These are phyloP conservation scores for Pachysandra terminalis DNA, from an alignment of 164 flowering plant species.

Conservation along the genomic window DNA sequence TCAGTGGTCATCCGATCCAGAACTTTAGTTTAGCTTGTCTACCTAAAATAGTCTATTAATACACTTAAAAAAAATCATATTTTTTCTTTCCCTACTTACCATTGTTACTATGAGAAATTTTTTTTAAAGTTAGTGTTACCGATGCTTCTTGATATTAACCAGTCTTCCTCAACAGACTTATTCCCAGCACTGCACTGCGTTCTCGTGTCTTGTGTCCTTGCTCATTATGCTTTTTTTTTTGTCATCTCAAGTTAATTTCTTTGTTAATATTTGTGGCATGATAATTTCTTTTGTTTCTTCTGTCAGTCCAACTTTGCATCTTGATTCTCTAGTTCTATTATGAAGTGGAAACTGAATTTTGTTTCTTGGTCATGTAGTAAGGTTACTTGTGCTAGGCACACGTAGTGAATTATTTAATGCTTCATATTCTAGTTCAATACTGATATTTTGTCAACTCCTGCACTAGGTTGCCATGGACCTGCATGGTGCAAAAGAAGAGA, in stretches of 20 bases:
- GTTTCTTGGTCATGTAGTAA: not conserved
- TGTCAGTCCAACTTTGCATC: not conserved
- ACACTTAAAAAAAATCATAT: no score
- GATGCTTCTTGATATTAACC: no score
- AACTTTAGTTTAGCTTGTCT: no score
- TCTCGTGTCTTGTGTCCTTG: not conserved
- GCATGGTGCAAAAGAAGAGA: constrained; percentile 46
- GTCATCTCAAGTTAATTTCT: not conserved
- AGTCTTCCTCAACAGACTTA: not conserved
- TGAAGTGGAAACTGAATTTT: not conserved
- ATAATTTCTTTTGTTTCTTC: not conserved
- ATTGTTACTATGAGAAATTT: no score
- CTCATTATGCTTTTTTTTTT: not conserved
- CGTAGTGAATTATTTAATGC: not conserved
- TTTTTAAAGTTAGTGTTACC: no score
- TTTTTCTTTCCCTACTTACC: no score
- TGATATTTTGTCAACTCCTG: not conserved
- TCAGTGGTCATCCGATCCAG: no score
- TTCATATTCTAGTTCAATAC: not conserved
- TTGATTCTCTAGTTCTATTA: not conserved
- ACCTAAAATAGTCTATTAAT: no score
- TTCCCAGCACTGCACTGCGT: not conserved
- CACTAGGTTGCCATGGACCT: constrained; percentile 35
- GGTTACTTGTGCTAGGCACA: not conserved
- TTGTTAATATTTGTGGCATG: not conserved